These are phyloP conservation scores for Passiflora organensis DNA, from an alignment of 345 rosid genomes.

Conservation along the genomic window DNA sequence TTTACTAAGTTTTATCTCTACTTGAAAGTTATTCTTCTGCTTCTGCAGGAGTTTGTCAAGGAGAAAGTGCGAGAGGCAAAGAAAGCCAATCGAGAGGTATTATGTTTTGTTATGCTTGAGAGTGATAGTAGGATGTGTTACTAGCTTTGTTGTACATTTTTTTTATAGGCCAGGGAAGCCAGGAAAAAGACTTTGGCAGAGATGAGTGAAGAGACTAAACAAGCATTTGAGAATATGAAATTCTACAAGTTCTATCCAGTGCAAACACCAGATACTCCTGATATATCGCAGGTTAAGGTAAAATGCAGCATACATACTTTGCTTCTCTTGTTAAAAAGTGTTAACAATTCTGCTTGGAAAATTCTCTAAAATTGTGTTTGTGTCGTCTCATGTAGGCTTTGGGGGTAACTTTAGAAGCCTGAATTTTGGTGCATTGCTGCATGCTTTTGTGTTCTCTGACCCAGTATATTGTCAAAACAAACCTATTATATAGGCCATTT, in stretches of 20 bases:
- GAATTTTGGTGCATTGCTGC: too few relatives aligned
- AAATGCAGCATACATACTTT: background rate
- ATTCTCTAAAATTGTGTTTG: background rate
- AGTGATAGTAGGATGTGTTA: background rate
- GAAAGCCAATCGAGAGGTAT: slow-evolving; percentile 80
- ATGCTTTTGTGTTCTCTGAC: too few relatives aligned
- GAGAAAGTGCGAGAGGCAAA: slow-evolving; percentile 85
- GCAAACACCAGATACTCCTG: slow-evolving; percentile 65
- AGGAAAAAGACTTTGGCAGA: slow-evolving; percentile 70
- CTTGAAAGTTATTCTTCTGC: background rate
- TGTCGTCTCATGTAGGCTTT: too few relatives aligned
- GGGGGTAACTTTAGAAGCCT: too few relatives aligned
- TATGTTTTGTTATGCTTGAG: background rate
- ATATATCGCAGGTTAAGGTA: slow-evolving; percentile 68
- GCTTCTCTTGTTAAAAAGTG: background rate
- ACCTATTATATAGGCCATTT: too few relatives aligned
- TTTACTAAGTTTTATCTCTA: background rate
- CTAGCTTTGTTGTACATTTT: background rate
- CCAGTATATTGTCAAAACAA: too few relatives aligned
- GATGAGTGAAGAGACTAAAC: slow-evolving; percentile 70
- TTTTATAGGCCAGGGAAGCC: slow-evolving; percentile 73
- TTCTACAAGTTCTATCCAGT: slow-evolving; percentile 95
- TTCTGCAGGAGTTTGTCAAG: slow-evolving; percentile 62
- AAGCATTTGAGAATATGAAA: slow-evolving; percentile 60
- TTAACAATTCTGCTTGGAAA: slow-evolving; percentile 4